Evolutionary conservation across 1,139 yeast genomes (phyloP).

Genomic region (Yamadazyma sp.): DNA sequence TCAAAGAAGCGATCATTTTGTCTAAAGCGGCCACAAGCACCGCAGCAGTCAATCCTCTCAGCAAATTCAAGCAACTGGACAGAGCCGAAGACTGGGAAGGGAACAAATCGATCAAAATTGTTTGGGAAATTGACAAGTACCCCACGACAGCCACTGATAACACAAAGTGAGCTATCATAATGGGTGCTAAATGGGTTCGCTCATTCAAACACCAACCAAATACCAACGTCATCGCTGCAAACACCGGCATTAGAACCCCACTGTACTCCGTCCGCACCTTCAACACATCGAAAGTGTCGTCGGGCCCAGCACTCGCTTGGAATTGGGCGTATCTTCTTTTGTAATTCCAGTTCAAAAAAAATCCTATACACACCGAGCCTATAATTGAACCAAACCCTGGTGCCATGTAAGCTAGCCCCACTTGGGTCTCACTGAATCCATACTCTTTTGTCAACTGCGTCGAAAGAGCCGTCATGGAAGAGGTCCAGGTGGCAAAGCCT

Average conservation of each 20-base stretch:
- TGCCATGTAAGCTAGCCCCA: conserved; percentile 65
- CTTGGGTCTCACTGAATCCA: conserved; percentile 47
- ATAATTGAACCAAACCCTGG: conserved; percentile 60
- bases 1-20: conserved; percentile 51
- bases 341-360: conserved; percentile 46
- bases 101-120: conserved; percentile 30
- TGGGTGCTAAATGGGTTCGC: conserved; percentile 50
- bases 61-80: conserved; percentile 30
- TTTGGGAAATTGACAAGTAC: conserved; percentile 25
- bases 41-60: conserved; percentile 53
- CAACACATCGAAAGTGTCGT: conserved; percentile 21
- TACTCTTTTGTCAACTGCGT: conserved; percentile 51
- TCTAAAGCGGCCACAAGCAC: conserved; percentile 62
- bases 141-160: conserved; percentile 36
- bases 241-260: conserved; percentile 29
- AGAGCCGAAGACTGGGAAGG: conserved; percentile 32
- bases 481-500: conserved; percentile 69
- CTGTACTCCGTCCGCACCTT: conserved; percentile 29
- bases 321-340: conserved; percentile 25
- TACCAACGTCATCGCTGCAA: conserved; percentile 34
- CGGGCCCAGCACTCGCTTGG: conserved; percentile 24
- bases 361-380: conserved; percentile 52
- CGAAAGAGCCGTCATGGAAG: conserved; percentile 64
- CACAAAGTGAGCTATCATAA: conserved; percentile 55
- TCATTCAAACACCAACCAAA: conserved; percentile 73